Percentiles rank a stretch among this genome's conserved stretches.
phyloP scores from a whole-genome alignment of 345 rosid genomes.

The Sonneratia caseolaris region DNA sequence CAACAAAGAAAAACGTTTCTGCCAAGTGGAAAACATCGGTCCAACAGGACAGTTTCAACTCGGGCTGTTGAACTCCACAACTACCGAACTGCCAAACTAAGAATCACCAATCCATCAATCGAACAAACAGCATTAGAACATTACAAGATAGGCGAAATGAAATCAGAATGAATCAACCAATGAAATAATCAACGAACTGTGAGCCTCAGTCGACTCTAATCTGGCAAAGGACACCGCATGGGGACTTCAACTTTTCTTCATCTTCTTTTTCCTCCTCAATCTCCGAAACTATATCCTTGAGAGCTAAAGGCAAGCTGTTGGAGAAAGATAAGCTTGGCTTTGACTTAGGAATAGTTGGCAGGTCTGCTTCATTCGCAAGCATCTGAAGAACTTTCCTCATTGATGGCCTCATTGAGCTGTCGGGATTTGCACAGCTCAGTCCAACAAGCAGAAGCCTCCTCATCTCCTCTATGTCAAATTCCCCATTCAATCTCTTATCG shows the following conservation, averaged over 20 bases:
- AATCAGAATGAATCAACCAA: background rate
- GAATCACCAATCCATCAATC: constrained; percentile 7
- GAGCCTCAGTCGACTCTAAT: background rate
- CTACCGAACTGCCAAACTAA: constrained; percentile 4
- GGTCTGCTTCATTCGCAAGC: constrained; percentile 57
- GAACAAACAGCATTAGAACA: constrained; percentile 3
- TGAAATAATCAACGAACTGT: background rate
- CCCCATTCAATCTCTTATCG: constrained; percentile 58
- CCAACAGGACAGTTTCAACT: constrained; percentile 60
- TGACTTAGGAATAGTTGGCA: constrained; percentile 41
- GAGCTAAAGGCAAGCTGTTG: constrained; percentile 36
- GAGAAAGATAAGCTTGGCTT: constrained; percentile 80
- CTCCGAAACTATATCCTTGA: constrained; percentile 76
- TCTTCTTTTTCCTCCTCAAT: constrained; percentile 23
- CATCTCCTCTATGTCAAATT: constrained; percentile 57
- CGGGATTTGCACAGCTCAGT: constrained; percentile 77
- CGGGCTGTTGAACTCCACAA: constrained; percentile 17
- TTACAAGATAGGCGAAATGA: background rate
- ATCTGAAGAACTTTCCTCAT: constrained; percentile 86
- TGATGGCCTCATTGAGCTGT: constrained; percentile 58
- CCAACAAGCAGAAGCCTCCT: constrained; percentile 76
- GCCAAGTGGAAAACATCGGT: constrained; percentile 13
- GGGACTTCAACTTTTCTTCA: background rate
- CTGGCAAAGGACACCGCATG: background rate
- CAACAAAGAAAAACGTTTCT: background rate